Evolutionary conservation across 495 filamentous ascomycete species (phyloP).

Genomic region (Sordaria brevicollis): DNA sequence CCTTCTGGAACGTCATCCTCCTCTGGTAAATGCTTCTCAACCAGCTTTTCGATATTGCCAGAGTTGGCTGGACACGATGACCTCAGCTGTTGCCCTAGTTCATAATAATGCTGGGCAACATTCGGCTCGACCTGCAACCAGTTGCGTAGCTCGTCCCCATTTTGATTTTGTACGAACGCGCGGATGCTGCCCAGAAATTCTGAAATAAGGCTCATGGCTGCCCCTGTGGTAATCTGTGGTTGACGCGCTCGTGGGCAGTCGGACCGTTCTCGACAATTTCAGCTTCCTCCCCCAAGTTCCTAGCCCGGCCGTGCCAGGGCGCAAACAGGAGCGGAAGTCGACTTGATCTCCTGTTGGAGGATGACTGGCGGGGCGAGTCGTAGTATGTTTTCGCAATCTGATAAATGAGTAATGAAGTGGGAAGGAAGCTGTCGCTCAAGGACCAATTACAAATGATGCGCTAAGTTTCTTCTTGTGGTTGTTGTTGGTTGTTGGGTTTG

Average conservation of each 20-base stretch:
- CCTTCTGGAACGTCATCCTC: conserved; percentile 37
- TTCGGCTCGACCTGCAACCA: conserved; percentile 36
- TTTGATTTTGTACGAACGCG: conserved; percentile 24
- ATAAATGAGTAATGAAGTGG: not conserved
- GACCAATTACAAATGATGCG: not conserved
- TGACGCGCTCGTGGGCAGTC: not conserved
- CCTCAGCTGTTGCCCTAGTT: conserved; percentile 57
- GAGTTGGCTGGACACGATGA: conserved; percentile 39
- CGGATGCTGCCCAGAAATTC: conserved; percentile 33
- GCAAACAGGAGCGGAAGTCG: not conserved
- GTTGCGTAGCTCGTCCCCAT: conserved; percentile 31
- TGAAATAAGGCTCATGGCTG: conserved; percentile 25
- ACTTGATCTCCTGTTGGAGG: not conserved
- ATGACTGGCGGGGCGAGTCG: not conserved
- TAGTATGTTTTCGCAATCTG: not conserved
- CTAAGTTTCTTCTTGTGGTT: not conserved
- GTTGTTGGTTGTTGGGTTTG: not conserved
- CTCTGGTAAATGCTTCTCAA: conserved; percentile 46
- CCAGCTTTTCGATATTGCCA: conserved; percentile 47
- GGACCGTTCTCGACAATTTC: not conserved
- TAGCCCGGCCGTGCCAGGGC: not conserved
- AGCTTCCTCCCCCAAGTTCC: not conserved
- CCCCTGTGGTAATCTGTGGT: not conserved
- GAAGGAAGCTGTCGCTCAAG: not conserved
- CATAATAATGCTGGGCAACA: conserved; percentile 49